phyloP scores from a whole-genome alignment of 2,329 filamentous ascomycete species.

The Ceratocystis colombiana region DNA sequence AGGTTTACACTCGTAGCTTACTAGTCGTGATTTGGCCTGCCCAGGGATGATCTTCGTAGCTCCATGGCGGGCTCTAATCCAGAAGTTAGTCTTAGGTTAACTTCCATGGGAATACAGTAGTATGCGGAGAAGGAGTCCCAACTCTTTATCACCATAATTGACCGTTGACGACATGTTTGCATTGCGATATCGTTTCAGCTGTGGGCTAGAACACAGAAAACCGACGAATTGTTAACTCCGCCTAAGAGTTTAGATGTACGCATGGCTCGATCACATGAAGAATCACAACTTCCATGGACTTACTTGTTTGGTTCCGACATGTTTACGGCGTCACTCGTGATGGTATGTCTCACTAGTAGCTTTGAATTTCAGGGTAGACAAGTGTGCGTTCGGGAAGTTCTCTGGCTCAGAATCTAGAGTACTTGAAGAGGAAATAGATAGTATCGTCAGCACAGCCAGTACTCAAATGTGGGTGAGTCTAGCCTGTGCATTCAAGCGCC shows the following conservation, averaged over 20 bases:
- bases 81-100: conserved; percentile 1
- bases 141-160: conserved; percentile 17
- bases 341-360: background rate
- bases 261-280: background rate
- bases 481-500: conserved; percentile 1
- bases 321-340: background rate
- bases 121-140: conserved; percentile 3
- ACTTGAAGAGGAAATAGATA: background rate
- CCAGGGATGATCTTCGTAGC: conserved; percentile 14
- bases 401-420: conserved; percentile 1
- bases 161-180: conserved; percentile 16
- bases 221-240: conserved; percentile 8
- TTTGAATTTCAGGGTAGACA: background rate
- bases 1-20: background rate
- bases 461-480: background rate
- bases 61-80: conserved; percentile 8
- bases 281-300: background rate
- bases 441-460: background rate
- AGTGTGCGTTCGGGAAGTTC: background rate
- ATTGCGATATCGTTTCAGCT: conserved; percentile 15
- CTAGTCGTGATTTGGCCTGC: conserved; percentile 15
- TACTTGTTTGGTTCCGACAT: conserved; percentile 13
- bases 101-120: background rate
- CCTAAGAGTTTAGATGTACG: background rate
- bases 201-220: conserved; percentile 7